Conservation (phyloP, 2,329 filamentous ascomycete species). For the Botryotinia calthae region DNA sequence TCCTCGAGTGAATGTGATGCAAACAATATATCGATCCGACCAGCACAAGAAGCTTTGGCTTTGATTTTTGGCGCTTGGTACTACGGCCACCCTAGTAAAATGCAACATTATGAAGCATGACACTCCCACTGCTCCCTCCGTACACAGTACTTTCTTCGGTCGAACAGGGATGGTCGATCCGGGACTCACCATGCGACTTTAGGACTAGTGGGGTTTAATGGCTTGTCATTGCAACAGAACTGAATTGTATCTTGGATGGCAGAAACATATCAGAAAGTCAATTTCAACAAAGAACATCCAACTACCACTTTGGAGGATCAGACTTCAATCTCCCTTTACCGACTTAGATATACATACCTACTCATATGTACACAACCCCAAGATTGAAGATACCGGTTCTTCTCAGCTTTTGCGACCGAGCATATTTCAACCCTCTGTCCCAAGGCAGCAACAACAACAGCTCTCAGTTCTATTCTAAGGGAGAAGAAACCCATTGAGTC, state of each 20-base stretch:
- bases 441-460: not conserved
- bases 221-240: constrained; percentile 2
- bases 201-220: not conserved
- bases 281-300: constrained; percentile 4
- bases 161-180: not conserved
- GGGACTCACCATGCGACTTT: not conserved
- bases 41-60: not conserved
- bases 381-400: not conserved
- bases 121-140: not conserved
- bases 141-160: not conserved
- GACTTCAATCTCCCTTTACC: not conserved
- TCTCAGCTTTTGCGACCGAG: constrained; percentile 5
- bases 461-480: not conserved
- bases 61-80: not conserved
- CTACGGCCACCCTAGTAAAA: not conserved
- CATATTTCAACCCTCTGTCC: not conserved
- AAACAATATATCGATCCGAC: not conserved
- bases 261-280: constrained; percentile 9
- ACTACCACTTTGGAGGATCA: not conserved
- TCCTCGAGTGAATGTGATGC: not conserved
- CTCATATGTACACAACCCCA: not conserved
- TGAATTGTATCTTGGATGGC: constrained; percentile 1
- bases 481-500: not conserved
- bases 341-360: not conserved
- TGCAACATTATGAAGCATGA: not conserved